Evolutionary conservation across 139 green algal species (phyloP), one percentile per base, ranked within the genome.

Genomic region (Closterium sp.): DNA sequence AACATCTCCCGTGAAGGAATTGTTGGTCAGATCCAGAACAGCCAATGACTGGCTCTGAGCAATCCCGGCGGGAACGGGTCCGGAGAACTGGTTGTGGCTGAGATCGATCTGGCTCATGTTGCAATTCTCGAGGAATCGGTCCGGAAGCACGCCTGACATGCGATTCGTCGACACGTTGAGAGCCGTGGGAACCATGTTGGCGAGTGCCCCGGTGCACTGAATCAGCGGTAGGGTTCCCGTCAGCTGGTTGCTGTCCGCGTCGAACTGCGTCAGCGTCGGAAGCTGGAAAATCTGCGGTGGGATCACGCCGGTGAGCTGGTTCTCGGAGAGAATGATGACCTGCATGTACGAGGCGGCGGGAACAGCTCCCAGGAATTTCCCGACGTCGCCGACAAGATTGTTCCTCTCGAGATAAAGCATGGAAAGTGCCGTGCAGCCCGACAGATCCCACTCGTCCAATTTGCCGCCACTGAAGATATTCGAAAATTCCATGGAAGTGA

Each of bases 61-160:
- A 31, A 93, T 73, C 9, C 31, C 45, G 0, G 29, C 9, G 29
- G 91, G 91, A 30, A 94, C 13, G 89, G 29, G 29, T 22, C 91
- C 91, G 13, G 91, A 90, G 27, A 94, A 89, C 50, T 17, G 34
- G 70, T 94, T 92, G 42, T 31, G 24, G 70, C 91, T 94, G 9
- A 94, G 91, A 13, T 32, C 87, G n/a, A 94, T 21, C 2, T 94
- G 50, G 21, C 17, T 62, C 30, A 94, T 31, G 42, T 70, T 88
- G 42, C n/a, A 31, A 19, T 22, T 29, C 28, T 30, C 28, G 1
- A 29, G 10, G n/a, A 87, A 87, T 30, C 85, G 28, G 27, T 87
- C 85, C n/a, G 85, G 85, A 24, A 89, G 27, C 29, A 31, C 28
- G 87, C 87, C 87, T 4, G 87, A 62, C 28, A 89, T 30, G 28